Conservation (phyloP, 345 rosid genomes). For the Eucalyptus shirleyi region DNA sequence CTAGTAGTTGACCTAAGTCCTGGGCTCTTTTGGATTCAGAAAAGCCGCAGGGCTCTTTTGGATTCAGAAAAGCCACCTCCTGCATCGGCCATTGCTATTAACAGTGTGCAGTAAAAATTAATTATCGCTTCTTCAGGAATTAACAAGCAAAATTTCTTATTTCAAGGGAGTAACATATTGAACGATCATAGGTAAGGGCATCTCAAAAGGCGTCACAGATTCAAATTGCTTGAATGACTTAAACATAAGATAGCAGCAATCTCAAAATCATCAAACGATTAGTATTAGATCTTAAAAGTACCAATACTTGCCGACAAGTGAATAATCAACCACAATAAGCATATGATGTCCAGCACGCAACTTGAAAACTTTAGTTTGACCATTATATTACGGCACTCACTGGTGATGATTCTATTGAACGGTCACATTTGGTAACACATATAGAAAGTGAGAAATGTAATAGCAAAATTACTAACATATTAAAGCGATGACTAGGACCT, state of each 20-base stretch:
- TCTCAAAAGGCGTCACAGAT: not conserved
- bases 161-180: not conserved
- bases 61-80: slow-evolving; percentile 90
- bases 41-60: slow-evolving; percentile 68
- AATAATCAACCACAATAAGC: not conserved
- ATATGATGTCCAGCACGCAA: not conserved
- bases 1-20: slow-evolving; percentile 54
- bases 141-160: not conserved
- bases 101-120: not conserved
- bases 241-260: not conserved
- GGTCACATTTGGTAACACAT: not conserved
- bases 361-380: not conserved
- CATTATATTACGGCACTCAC: not conserved
- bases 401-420: not conserved
- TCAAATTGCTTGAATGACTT: not conserved
- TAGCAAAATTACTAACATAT: not conserved
- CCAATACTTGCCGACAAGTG: not conserved
- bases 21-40: slow-evolving; percentile 69
- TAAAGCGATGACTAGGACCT: not conserved
- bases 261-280: not conserved
- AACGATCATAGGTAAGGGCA: not conserved
- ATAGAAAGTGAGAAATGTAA: not conserved
- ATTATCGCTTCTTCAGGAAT: not conserved
- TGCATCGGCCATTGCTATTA: not conserved
- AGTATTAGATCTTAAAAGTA: not conserved